Evolutionary conservation across 208 protist genomes (phyloP), one percentile per base, ranked within the genome.

Genomic region (Trypanosoma boissoni): DNA sequence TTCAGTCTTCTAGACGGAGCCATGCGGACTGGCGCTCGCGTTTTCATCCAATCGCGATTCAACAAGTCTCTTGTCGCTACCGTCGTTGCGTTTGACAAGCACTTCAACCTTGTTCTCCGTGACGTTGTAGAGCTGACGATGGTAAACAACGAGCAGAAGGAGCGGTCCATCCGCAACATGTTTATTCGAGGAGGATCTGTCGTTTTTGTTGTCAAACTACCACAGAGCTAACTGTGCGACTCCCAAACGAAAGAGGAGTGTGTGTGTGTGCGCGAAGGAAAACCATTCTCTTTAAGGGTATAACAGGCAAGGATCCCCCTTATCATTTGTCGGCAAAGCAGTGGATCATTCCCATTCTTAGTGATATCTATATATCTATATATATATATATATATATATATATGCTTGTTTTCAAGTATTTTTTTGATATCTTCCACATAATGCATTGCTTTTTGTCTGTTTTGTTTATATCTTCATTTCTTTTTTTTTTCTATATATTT

Each of bases 41-140:
- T 99, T 8, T 88, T 99, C 23, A 98, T 99, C 41, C 98, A 98
- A 72, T 99, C 95, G 63, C 89, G 99, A 37, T 99, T 99, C 76
- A 99, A 99, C 78, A 97, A 98, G 53, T 99, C 99, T 67, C 80
- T 99, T 6, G 72, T 99, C 23, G 98, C 83, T 6, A 84, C 91
- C 26, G 98, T 99, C 1, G 95, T 98, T 66, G 99, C 99, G 5
- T 99, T 99, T 77, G 99, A 99, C 77, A 91, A 99, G 39, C 99
- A 99, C 82, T 99, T 98, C 68, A 99, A 99, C 72, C 96, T 99
- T 74, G 96, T 99, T 16, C 83, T 99, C n/a, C 76, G 76, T n/a
- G 78, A 89, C 39, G 88, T 90, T 0, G 73, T 77, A 16, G 88
- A 95, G 51, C 60, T 95, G 37, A 78, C 74, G n/a, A 72, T 71